Percentiles rank a stretch among this genome's conserved stretches.
Conservation (phyloP, 148 eudicot genomes). For the Persicaria tinctoria region DNA sequence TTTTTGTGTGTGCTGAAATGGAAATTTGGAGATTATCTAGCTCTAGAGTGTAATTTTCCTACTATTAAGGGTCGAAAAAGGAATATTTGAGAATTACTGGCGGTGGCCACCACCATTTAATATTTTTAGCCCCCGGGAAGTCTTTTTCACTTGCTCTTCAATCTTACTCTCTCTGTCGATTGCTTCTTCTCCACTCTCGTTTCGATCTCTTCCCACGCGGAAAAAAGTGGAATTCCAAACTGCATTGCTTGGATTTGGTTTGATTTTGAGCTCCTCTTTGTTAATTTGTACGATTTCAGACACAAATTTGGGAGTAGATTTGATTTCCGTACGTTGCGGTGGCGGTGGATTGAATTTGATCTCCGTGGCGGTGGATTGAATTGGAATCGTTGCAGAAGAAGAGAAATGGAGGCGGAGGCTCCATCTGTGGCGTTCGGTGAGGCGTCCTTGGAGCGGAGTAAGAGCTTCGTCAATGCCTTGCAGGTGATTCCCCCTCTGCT, state of each 20-base stretch:
- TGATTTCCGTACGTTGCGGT: background rate
- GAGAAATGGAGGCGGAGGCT: slow-evolving; percentile 17
- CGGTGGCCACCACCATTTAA: background rate
- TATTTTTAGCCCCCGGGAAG: slow-evolving; percentile 2
- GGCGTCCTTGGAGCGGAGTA: slow-evolving; percentile 39
- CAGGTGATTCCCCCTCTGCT: slow-evolving; percentile 24
- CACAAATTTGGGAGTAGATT: background rate
- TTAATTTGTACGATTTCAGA: background rate
- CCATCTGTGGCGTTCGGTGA: slow-evolving; percentile 23
- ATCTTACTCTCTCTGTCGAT: background rate
- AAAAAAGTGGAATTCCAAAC: background rate
- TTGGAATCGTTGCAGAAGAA: slow-evolving; percentile 11
- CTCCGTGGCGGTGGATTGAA: background rate
- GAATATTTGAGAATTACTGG: background rate
- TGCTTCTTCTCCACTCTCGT: slow-evolving; percentile 10
- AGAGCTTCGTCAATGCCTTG: slow-evolving; percentile 21
- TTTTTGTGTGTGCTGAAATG: background rate
- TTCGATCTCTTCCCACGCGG: slow-evolving; percentile 2
- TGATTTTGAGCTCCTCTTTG: background rate
- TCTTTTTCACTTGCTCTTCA: background rate
- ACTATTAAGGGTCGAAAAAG: background rate
- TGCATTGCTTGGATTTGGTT: slow-evolving; percentile 2
- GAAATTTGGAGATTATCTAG: background rate
- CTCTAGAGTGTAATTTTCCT: background rate
- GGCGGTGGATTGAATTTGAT: background rate